Evolutionary conservation across 805 yeast genomes (phyloP).

Genomic region (Saccharomycopsis amapae): DNA sequence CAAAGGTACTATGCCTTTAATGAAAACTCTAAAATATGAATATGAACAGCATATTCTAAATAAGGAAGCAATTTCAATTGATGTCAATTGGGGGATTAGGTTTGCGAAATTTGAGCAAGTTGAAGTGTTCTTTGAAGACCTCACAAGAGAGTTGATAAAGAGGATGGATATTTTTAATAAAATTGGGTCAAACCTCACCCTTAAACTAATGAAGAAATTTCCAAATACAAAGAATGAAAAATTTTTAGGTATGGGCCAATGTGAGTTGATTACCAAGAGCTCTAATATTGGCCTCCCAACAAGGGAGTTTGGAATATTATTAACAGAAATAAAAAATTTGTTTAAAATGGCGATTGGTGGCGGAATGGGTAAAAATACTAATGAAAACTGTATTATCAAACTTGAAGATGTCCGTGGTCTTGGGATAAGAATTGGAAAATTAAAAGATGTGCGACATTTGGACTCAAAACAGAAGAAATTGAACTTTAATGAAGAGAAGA

Average conservation of each 20-base stretch:
- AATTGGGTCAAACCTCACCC: slow-evolving; percentile 49
- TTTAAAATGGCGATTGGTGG: slow-evolving; percentile 38
- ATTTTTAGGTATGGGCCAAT: slow-evolving; percentile 75
- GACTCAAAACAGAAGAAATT: slow-evolving; percentile 8
- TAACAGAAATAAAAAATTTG: slow-evolving; percentile 50
- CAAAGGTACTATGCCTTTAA: slow-evolving; percentile 33
- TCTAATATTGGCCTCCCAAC: slow-evolving; percentile 56
- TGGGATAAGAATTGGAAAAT: slow-evolving; percentile 58
- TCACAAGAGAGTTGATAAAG: slow-evolving; percentile 51
- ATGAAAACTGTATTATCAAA: slow-evolving; percentile 36
- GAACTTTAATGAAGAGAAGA: slow-evolving; percentile 1
- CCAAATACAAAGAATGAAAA: slow-evolving; percentile 77
- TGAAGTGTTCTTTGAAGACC: slow-evolving; percentile 50
- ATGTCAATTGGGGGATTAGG: slow-evolving; percentile 86
- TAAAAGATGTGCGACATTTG: slow-evolving; percentile 34
- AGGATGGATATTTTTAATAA: slow-evolving; percentile 43
- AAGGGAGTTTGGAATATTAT: slow-evolving; percentile 51
- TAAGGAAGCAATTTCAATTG: slow-evolving; percentile 77
- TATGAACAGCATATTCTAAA: slow-evolving; percentile 34
- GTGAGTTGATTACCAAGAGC: slow-evolving; percentile 57
- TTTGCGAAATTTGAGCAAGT: slow-evolving; percentile 55
- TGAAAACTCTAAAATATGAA: slow-evolving; percentile 10
- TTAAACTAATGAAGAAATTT: slow-evolving; percentile 53
- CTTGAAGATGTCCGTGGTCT: slow-evolving; percentile 72
- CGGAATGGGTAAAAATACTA: background rate